These are phyloP conservation scores for Spongospora subterranea DNA, from an alignment of 208 protist species.

Conservation along the genomic window DNA sequence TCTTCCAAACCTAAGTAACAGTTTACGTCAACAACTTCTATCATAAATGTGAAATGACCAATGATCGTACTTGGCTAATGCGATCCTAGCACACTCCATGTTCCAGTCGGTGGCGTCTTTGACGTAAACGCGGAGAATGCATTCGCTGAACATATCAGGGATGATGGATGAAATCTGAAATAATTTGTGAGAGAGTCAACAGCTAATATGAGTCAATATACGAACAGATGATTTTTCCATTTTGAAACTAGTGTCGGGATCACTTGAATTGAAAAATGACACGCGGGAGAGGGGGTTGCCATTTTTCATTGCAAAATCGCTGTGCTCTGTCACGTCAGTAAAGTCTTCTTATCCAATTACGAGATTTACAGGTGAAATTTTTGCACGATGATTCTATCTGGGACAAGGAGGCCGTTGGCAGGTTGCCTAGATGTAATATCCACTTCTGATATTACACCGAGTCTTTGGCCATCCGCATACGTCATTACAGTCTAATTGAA, in stretches of 20 bases:
- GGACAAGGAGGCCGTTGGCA: neutral
- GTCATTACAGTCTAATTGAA: slow-evolving; percentile 4
- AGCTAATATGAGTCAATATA: neutral
- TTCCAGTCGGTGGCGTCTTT: slow-evolving; percentile 16
- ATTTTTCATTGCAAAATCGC: slow-evolving; percentile 35
- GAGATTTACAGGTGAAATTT: slow-evolving; percentile 13
- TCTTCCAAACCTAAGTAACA: neutral
- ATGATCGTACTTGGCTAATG: neutral
- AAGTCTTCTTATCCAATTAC: neutral
- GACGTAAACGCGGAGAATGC: slow-evolving; percentile 3
- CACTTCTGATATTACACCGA: neutral
- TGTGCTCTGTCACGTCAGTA: neutral
- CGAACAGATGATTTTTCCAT: neutral
- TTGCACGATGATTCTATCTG: slow-evolving; percentile 2
- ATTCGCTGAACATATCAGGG: slow-evolving; percentile 49
- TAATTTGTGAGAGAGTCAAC: neutral
- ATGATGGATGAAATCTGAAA: slow-evolving; percentile 24
- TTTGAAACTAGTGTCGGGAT: neutral
- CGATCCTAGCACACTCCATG: slow-evolving; percentile 15
- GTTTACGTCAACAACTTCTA: neutral
- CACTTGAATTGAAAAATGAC: neutral
- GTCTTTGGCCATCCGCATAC: neutral
- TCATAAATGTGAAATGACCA: neutral
- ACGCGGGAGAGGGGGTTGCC: neutral
- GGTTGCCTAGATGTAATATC: slow-evolving; percentile 8